Base-by-base conservation (phyloP, 108 stramenopile genomes). In the Skeletonema grethae region DNA sequence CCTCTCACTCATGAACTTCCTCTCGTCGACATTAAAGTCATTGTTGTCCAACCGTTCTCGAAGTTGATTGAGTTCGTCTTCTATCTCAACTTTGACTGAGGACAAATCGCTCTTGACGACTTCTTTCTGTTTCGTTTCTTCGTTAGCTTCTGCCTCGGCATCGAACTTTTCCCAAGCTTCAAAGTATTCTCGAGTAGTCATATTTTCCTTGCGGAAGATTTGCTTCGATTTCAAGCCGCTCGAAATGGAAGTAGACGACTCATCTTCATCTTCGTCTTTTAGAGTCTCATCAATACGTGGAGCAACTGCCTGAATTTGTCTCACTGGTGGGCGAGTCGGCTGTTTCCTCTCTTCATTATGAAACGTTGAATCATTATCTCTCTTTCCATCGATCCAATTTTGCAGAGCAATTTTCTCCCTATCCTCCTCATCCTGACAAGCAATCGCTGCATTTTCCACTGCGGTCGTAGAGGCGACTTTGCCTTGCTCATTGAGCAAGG, bases 111-210 rank as follows among this genome's bases (percentile, higher is more conserved):
- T 12, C 38, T 20, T 30, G 13, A 20, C 10, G 11, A 39, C 9
- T 2, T 7, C 13, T 20, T 60, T 75, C 41, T 50, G 65, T 12
- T 8, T 53, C 20, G 69, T 82, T 16, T 75, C 24, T 0, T 55
- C 48, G n/a, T 69, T 35, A 5, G 45, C 41, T 38, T 64, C 85
- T 3, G 62, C 66, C 4, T 87, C 85, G 2, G 55, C 69, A 53
- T 85, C 79, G 50, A 77, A 84, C 57, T 85, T 85, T 31, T 80
- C 84, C 86, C 86, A 89, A 22, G 71, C 66, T 7, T 79, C 69
- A 46, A 89, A 87, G 70, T 85, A 83, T 38, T 84, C 85, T 30
- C 70, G 70, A 7, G 63, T 70, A 10, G 38, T 69, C n/a, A 69
- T 12, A 11, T 56, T 63, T 63, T 64, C 85, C 30, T 65, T 74